These are phyloP conservation scores for Trichophaea hybrida DNA, from an alignment of 2,329 filamentous ascomycete species.

Conservation along the genomic window DNA sequence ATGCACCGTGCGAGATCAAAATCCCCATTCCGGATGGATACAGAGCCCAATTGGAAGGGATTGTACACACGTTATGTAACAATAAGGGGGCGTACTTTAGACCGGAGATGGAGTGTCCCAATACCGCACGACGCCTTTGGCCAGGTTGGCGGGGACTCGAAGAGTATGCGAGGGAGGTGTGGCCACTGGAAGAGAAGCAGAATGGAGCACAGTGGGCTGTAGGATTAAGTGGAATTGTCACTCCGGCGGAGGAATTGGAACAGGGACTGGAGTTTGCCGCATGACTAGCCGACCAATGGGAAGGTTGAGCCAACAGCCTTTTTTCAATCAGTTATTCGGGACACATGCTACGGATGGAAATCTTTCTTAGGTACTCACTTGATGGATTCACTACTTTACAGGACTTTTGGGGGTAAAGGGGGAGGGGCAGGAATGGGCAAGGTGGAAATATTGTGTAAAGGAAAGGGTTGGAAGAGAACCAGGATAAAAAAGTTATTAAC, in stretches of 20 bases:
- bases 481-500: constrained; percentile 10
- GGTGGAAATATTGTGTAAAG: background rate
- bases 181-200: constrained; percentile 83
- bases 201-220: constrained; percentile 78
- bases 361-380: constrained; percentile 1
- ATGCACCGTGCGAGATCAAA: constrained; percentile 58
- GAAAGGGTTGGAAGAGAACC: background rate
- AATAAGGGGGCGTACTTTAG: constrained; percentile 29
- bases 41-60: constrained; percentile 64
- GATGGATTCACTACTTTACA: background rate
- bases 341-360: constrained; percentile 2
- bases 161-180: constrained; percentile 88
- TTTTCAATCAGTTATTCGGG: constrained; percentile 2
- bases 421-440: background rate
- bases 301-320: constrained; percentile 7
- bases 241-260: constrained; percentile 19
- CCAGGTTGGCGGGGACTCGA: constrained; percentile 80
- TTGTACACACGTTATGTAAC: constrained; percentile 45
- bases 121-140: constrained; percentile 70
- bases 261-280: constrained; percentile 9
- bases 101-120: constrained; percentile 48
- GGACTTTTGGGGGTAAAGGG: background rate
- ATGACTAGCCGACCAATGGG: constrained; percentile 8
- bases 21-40: constrained; percentile 81
- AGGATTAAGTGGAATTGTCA: constrained; percentile 15